A percentile compares a stretch with the other conserved stretches of the same genome.
Evolutionary conservation across 1,139 yeast genomes (phyloP).

Genomic region (Blastobotrys proliferans): DNA sequence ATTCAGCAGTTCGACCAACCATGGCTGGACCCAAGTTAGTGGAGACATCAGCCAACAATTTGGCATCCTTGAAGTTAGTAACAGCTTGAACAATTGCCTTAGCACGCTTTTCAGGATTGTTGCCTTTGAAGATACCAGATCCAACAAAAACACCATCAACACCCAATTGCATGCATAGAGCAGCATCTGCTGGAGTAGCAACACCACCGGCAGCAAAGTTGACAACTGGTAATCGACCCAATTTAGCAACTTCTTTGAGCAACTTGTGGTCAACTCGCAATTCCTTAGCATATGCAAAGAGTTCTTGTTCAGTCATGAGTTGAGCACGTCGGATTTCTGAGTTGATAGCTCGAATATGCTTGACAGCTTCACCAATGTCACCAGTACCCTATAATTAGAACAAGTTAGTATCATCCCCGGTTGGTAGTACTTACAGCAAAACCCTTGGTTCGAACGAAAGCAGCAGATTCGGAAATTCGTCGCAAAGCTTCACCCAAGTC

Average conservation of each 20-base stretch:
- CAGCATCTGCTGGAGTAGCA: slow-evolving; percentile 88
- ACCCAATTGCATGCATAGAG: slow-evolving; percentile 85
- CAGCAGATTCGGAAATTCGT: slow-evolving; percentile 75
- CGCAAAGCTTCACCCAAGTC: slow-evolving; percentile 82
- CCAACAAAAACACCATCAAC: slow-evolving; percentile 90
- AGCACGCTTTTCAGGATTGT: slow-evolving; percentile 72
- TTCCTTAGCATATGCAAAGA: slow-evolving; percentile 51
- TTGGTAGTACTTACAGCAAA: too few species aligned
- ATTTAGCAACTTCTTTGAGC: slow-evolving; percentile 44
- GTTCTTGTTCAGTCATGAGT: slow-evolving; percentile 43
- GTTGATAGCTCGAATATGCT: slow-evolving; percentile 41
- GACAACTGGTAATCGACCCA: slow-evolving; percentile 74
- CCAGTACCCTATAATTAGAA: too few species aligned
- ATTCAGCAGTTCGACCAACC: slow-evolving; percentile 61
- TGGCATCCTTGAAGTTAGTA: slow-evolving; percentile 65
- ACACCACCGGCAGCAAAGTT: slow-evolving; percentile 91
- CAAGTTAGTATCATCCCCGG: too few species aligned
- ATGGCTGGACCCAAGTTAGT: slow-evolving; percentile 74
- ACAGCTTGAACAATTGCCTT: slow-evolving; percentile 79
- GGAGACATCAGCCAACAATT: slow-evolving; percentile 62
- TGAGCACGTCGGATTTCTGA: slow-evolving; percentile 44
- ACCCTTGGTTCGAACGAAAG: slow-evolving; percentile 67
- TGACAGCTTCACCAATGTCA: slow-evolving; percentile 81
- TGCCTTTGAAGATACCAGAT: slow-evolving; percentile 79
- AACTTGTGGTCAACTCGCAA: slow-evolving; percentile 58